Evolutionary conservation across 1,139 yeast species (phyloP), one percentile per base, ranked within the genome.

Genomic region (Geotrichum phurueaensis): DNA sequence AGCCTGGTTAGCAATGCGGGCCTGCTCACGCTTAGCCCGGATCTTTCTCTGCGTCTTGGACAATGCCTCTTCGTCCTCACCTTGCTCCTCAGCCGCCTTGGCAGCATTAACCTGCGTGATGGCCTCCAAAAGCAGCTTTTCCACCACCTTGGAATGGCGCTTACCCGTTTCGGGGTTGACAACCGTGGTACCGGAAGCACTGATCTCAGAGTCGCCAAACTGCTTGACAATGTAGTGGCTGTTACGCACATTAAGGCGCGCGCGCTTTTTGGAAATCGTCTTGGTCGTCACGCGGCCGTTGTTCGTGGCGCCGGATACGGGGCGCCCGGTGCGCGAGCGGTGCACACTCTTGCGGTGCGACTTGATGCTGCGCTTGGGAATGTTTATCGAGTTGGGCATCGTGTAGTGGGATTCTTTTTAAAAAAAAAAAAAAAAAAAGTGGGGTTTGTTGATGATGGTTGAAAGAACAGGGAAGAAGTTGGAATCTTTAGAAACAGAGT

Each of bases 381-480:
- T 58, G 53, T 58, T 58, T 27, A 58, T 31, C 23, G 60, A 58
- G 54, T 54, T 58, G 27, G 60, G 60, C 60, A 58, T 58, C 31
- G 27, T 33, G 33, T 6, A 31, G n/a, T n/a, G n/a, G n/a, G n/a
- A n/a, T n/a, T n/a, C n/a, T n/a, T n/a, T n/a, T n/a, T n/a, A n/a
- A n/a, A n/a, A n/a, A n/a, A n/a, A n/a, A n/a, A n/a, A n/a, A n/a
- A n/a, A n/a, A n/a, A n/a, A n/a, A n/a, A 31, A 31, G 10, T 31
- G 33, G 39, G 39, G 13, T 51, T 29, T 25, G 9, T 15, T 13
- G 6, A 22, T 51, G 20, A n/a, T 27, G 31, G 15, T 15, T 27
- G 36, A 25, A 23, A 9, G 31, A 22, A 23, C 13, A 12, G 52
- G 20, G 36, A 18, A 9, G 13, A 31, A 13, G 52, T 13, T 13